These are phyloP conservation scores for Quercus cerris DNA, from an alignment of 306 rosid genomes.

Conservation along the genomic window DNA sequence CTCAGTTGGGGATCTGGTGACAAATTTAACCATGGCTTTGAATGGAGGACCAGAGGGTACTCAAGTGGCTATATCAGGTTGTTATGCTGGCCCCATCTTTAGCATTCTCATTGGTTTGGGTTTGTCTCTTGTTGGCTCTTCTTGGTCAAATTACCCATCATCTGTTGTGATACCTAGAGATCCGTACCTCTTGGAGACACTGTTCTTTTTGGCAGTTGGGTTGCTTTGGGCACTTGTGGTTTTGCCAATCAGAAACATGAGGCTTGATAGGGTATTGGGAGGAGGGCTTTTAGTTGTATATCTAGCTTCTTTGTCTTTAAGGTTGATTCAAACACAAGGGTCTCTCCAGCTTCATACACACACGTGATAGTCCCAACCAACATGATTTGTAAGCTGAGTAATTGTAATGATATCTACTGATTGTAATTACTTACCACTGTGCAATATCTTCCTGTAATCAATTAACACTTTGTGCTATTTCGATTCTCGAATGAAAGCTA, in stretches of 20 bases:
- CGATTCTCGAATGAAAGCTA: not conserved
- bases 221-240: slow-evolving; percentile 48
- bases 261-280: slow-evolving; percentile 41
- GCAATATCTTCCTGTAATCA: not conserved
- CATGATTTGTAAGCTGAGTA: not conserved
- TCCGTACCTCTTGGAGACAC: slow-evolving; percentile 50
- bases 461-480: not conserved
- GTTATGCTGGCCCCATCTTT: slow-evolving; percentile 60
- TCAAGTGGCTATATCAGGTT: slow-evolving; percentile 53
- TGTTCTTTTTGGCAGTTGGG: slow-evolving; percentile 38
- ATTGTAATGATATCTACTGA: not conserved
- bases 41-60: slow-evolving; percentile 46
- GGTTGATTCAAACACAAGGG: slow-evolving; percentile 45
- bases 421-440: not conserved
- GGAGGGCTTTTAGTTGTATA: slow-evolving; percentile 49
- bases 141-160: slow-evolving; percentile 41
- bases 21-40: slow-evolving; percentile 50
- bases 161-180: slow-evolving; percentile 38
- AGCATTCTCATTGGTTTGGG: slow-evolving; percentile 48
- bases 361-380: too few relatives aligned
- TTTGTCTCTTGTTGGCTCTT: slow-evolving; percentile 31
- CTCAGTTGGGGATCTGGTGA: slow-evolving; percentile 43
- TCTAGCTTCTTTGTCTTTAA: slow-evolving; percentile 34
- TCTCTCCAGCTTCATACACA: slow-evolving; percentile 24
- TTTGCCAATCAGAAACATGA: slow-evolving; percentile 38